Evolutionary conservation across 2,329 filamentous ascomycete genomes (phyloP), one percentile per base, ranked within the genome.

Genomic region (Sclerotinia sclerotiorum): DNA sequence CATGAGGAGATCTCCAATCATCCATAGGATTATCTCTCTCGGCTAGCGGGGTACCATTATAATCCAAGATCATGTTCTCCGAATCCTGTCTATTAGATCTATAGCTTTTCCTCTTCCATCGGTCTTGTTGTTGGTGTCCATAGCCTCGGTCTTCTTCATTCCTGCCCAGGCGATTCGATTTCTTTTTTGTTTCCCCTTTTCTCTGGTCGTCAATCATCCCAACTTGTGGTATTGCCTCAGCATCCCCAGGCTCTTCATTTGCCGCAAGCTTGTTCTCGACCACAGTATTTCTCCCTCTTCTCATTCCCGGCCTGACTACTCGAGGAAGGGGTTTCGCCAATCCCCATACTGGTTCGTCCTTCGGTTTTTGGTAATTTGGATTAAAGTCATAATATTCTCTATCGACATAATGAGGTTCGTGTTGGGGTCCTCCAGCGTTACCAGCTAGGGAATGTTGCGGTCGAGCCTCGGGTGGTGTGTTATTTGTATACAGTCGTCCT

Each of bases 291-390:
- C 8, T 68, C 4, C 67, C 60, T 65, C 67, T 49, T 39, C 68
- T 65, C 69, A 70, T 72, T 17, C 71, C 69, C n/a, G 62, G 62
- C 24, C 70, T 65, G 3, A 72, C 69, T 27, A 72, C 72, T 24
- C 69, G 68, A 29, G 68, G 72, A 5, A 73, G 58, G 42, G 70
- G 69, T 24, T 71, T 72, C 42, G 70, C 70, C 19, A 72, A 58
- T 27, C 69, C 69, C 68, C 68, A 73, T 69, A 73, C 32, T n/a
- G 70, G 70, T n/a, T 35, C 27, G 27, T 69, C 48, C 57, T 71
- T 55, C 2, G 56, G 48, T 32, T 69, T 69, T 48, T 69, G 57
- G n/a, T 72, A 73, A 29, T 48, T 64, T 19, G 70, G 68, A 63
- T 72, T 73, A 2, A 68, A 48, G n/a, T 61, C 58, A 51, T 73